phyloP scores from a whole-genome alignment of 1,139 yeast genomes.

The Citeromyces hawaiiensis region DNA sequence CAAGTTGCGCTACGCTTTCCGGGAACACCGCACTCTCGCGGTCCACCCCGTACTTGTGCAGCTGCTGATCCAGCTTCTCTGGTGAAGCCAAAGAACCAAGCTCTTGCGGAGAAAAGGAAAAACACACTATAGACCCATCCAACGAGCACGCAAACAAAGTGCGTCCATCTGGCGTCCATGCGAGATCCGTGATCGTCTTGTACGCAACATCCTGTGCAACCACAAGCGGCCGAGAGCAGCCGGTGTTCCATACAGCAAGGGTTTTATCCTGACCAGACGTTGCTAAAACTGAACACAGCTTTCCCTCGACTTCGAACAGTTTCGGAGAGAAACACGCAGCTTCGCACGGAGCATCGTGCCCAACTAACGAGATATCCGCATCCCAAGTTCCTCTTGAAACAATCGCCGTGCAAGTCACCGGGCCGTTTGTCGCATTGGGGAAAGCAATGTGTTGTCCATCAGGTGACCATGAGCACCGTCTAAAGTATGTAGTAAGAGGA shows the following conservation, averaged over 20 bases:
- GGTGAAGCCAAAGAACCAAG: constrained; percentile 59
- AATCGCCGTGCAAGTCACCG: constrained; percentile 80
- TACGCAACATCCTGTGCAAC: constrained; percentile 50
- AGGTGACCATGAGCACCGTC: constrained; percentile 95
- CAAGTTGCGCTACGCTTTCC: constrained; percentile 70
- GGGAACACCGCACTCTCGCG: constrained; percentile 76
- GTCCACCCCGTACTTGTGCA: constrained; percentile 81
- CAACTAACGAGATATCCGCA: constrained; percentile 73
- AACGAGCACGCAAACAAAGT: constrained; percentile 62
- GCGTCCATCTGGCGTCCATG: constrained; percentile 73
- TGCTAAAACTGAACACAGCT: constrained; percentile 43
- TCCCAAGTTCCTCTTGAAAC: constrained; percentile 92
- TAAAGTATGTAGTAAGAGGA: constrained; percentile 83
- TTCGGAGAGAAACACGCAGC: constrained; percentile 84
- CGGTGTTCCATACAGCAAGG: constrained; percentile 59
- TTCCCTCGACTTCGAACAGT: constrained; percentile 20
- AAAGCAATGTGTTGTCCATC: constrained; percentile 95
- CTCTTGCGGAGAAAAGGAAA: constrained; percentile 56
- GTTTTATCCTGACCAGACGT: constrained; percentile 74
- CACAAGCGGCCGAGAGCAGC: constrained; percentile 43
- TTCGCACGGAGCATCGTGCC: constrained; percentile 96
- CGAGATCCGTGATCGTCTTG: constrained; percentile 58
- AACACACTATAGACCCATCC: constrained; percentile 74
- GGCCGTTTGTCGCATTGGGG: constrained; percentile 95
- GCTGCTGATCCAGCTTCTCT: constrained; percentile 53